Conservation (phyloP, 176 grass and related monocot species). For the barley (Hordeum vulgare) region MorexV3_pseudomolecules_assembly NC_058518.1:487727977-487728476, state of each 20-base stretch:
- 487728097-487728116: too few relatives aligned
- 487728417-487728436: background rate
- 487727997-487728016: too few relatives aligned
- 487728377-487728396: slow-evolving; percentile 6
- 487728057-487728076: too few relatives aligned
- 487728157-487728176: too few relatives aligned
- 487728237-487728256: background rate
- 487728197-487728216: slow-evolving; percentile 63
- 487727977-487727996: too few relatives aligned
- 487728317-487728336: too few relatives aligned
- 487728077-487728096: too few relatives aligned
- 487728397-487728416: slow-evolving; percentile 31
- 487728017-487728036: too few relatives aligned
- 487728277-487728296: too few relatives aligned
- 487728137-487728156: too few relatives aligned
- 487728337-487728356: background rate
- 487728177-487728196: slow-evolving; percentile 6
- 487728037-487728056: slow-evolving; percentile 16
- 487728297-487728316: too few relatives aligned
- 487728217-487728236: background rate
- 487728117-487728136: too few relatives aligned
- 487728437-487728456: slow-evolving; percentile 1
- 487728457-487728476: slow-evolving; percentile 81
- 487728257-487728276: background rate
- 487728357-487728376: slow-evolving; percentile 29